Evolutionary conservation across 441 rosid species (phyloP).

Genomic region (Populus trichocarpa): DNA sequence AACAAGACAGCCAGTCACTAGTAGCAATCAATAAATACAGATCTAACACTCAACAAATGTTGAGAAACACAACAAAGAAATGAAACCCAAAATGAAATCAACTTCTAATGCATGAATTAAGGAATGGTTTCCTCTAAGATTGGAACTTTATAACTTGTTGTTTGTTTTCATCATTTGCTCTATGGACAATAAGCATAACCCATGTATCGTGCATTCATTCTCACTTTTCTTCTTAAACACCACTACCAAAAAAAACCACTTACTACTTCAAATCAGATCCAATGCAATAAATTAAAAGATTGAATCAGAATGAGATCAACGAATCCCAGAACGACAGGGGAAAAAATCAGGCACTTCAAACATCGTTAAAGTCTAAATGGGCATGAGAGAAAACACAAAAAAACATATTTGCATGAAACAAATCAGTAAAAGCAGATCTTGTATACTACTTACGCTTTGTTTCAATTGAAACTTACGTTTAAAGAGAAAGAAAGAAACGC

Average conservation of each 20-base stretch:
- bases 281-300: too few relatives aligned
- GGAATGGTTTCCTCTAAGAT: neutral
- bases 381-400: neutral
- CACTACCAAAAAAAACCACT: neutral
- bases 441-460: neutral
- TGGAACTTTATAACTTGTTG: neutral
- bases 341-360: too few relatives aligned
- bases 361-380: neutral
- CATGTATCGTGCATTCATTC: neutral
- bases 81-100: neutral
- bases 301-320: too few relatives aligned
- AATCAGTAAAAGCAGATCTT: too few relatives aligned
- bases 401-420: too few relatives aligned
- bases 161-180: too few relatives aligned
- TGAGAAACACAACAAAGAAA: neutral
- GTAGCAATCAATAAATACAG: constrained; percentile 1
- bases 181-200: neutral
- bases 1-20: neutral
- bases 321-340: neutral
- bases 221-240: too few relatives aligned
- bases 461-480: neutral
- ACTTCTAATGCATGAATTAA: neutral
- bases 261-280: too few relatives aligned
- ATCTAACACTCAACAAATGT: neutral
- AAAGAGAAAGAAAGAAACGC: neutral